These are phyloP conservation scores for Diaporthe nobilis DNA, from an alignment of 2,329 filamentous ascomycete genomes.

Conservation along the genomic window DNA sequence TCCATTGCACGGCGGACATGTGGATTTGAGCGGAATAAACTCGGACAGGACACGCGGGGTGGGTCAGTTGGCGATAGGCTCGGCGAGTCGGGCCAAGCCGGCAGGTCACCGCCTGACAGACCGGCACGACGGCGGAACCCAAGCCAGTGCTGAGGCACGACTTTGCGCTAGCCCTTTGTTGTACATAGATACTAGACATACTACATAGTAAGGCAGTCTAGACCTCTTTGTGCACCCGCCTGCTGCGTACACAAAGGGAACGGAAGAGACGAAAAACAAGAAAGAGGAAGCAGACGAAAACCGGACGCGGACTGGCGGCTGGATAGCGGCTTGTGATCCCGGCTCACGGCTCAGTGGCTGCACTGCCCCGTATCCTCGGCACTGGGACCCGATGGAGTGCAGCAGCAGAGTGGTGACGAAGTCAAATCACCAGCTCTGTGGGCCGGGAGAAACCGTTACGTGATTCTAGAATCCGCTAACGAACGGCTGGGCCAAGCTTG, in stretches of 20 bases:
- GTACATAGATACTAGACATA: neutral
- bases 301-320: neutral
- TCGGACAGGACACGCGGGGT: neutral
- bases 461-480: slow-evolving; percentile 12
- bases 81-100: neutral
- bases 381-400: neutral
- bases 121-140: neutral
- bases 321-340: neutral
- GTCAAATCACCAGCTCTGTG: slow-evolving; percentile 2
- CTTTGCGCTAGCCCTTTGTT: neutral
- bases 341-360: neutral
- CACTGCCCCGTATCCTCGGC: slow-evolving; percentile 4
- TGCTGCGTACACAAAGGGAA: neutral
- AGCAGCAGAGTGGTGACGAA: neutral
- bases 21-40: no score
- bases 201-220: no score
- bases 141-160: neutral
- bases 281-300: neutral
- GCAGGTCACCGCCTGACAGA: neutral
- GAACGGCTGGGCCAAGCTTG: neutral
- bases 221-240: neutral
- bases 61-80: neutral
- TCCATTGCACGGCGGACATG: neutral
- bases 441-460: slow-evolving; percentile 23
- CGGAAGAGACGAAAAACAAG: neutral